Conservation (phyloP, 805 yeast species). For the Yarrowia keelungensis region DNA sequence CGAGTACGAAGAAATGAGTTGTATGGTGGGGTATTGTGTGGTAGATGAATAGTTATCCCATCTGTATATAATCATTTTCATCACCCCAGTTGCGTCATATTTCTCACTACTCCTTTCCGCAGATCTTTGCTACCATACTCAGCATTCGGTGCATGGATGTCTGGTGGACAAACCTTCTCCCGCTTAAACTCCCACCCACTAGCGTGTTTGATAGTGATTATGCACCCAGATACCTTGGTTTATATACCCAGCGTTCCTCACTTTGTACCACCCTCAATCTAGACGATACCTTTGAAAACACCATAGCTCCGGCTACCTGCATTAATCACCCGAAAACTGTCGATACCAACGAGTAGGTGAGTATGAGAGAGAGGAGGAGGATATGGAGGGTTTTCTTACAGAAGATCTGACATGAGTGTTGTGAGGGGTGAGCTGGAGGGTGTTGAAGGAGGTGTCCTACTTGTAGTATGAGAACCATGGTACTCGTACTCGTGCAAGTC, state of each 20-base stretch:
- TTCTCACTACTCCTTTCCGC: background rate
- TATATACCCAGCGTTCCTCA: slow-evolving; percentile 17
- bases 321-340: background rate
- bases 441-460: no score
- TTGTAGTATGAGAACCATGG: no score
- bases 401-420: no score
- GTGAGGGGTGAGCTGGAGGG: no score
- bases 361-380: background rate
- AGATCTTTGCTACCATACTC: slow-evolving; percentile 30
- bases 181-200: background rate
- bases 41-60: no score
- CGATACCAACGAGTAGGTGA: slow-evolving; percentile 26
- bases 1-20: background rate
- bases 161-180: background rate
- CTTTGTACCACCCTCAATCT: background rate
- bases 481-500: no score
- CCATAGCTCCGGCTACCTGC: slow-evolving; percentile 3
- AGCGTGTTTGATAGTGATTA: slow-evolving; percentile 30
- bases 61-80: no score
- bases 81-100: no score
- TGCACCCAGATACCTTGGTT: slow-evolving; percentile 21
- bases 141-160: slow-evolving; percentile 25
- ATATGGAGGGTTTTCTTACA: no score
- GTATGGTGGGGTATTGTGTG: no score
- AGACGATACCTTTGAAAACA: no score